phyloP scores from a whole-genome alignment of 78 protist species.

The Thecamonas trahens region DNA sequence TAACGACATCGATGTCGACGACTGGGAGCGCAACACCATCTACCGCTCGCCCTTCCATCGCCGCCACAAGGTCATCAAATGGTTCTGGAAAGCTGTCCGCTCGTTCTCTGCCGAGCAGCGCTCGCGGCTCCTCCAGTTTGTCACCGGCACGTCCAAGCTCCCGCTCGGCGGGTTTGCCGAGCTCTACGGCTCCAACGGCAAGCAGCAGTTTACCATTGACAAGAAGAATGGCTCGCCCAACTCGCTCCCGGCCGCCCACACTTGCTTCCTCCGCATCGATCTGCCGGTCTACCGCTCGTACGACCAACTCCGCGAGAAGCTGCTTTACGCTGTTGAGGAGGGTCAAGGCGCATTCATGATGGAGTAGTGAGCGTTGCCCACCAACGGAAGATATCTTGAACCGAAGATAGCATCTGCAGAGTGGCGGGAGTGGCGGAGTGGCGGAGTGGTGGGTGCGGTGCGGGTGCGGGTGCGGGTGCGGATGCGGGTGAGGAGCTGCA shows the following conservation, averaged over 20 bases:
- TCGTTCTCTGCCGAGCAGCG: conserved; percentile 2
- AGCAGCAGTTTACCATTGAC: conserved; percentile 20
- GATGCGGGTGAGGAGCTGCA: too few relatives aligned
- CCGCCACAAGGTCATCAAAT: background rate
- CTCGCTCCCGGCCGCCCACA: conserved; percentile 42
- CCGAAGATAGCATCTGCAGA: too few relatives aligned
- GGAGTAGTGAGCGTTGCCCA: too few relatives aligned
- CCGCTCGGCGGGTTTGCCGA: conserved; percentile 62
- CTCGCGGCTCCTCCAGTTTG: conserved; percentile 49
- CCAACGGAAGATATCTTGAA: too few relatives aligned
- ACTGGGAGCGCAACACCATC: conserved; percentile 21
- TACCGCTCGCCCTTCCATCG: background rate
- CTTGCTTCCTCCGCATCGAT: conserved; percentile 62
- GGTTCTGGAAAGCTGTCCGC: conserved; percentile 8
- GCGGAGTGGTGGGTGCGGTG: too few relatives aligned
- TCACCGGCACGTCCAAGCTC: conserved; percentile 69
- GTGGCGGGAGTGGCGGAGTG: too few relatives aligned
- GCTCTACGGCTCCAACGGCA: conserved; percentile 30
- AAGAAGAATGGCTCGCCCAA: too few relatives aligned
- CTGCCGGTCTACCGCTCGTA: conserved; percentile 3
- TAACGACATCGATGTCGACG: conserved; percentile 30
- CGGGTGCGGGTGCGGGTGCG: too few relatives aligned
- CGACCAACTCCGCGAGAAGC: conserved; percentile 26
- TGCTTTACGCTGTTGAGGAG: conserved; percentile 40
- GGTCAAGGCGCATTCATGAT: too few relatives aligned